These are phyloP conservation scores for Stereocaulon alpinum DNA, from an alignment of 495 filamentous ascomycete genomes.

Conservation along the genomic window DNA sequence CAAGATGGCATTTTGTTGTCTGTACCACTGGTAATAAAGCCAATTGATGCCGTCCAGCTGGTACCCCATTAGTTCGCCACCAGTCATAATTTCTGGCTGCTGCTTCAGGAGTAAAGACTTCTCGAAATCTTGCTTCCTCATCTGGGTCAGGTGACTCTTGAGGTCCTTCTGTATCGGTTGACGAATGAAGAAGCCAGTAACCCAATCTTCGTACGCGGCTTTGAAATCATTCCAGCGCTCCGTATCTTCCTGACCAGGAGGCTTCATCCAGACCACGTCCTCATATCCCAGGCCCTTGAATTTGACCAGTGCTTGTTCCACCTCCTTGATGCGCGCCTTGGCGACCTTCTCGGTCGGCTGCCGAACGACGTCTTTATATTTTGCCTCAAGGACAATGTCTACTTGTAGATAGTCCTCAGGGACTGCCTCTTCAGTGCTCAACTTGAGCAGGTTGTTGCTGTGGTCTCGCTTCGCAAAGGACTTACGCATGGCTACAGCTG, in stretches of 20 bases:
- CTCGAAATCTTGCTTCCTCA: slow-evolving; percentile 55
- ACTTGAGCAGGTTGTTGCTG: slow-evolving; percentile 49
- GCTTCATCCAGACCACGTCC: slow-evolving; percentile 78
- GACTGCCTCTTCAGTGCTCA: slow-evolving; percentile 67
- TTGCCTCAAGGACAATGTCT: slow-evolving; percentile 79
- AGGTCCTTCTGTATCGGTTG: slow-evolving; percentile 42
- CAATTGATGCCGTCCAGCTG: slow-evolving; percentile 92
- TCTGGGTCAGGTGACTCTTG: slow-evolving; percentile 49
- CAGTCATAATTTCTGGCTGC: slow-evolving; percentile 64
- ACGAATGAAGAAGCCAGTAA: slow-evolving; percentile 61
- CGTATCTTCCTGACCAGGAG: slow-evolving; percentile 54
- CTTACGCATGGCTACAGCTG: slow-evolving; percentile 49
- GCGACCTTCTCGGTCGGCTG: slow-evolving; percentile 48
- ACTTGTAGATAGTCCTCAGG: slow-evolving; percentile 72
- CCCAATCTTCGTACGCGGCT: slow-evolving; percentile 73
- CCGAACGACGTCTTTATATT: slow-evolving; percentile 44
- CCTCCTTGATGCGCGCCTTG: slow-evolving; percentile 53
- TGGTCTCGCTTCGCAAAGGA: slow-evolving; percentile 65
- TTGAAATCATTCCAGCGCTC: slow-evolving; percentile 74
- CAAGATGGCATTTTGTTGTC: slow-evolving; percentile 77
- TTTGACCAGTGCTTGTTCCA: slow-evolving; percentile 68
- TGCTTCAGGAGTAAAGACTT: slow-evolving; percentile 51
- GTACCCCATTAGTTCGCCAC: slow-evolving; percentile 84
- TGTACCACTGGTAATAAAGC: slow-evolving; percentile 86
- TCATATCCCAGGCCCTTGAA: slow-evolving; percentile 95